Percentiles rank a stretch among this genome's conserved stretches.
Evolutionary conservation across 2,329 filamentous ascomycete species (phyloP).

Genomic region (Sclerotinia sclerotiorum): DNA sequence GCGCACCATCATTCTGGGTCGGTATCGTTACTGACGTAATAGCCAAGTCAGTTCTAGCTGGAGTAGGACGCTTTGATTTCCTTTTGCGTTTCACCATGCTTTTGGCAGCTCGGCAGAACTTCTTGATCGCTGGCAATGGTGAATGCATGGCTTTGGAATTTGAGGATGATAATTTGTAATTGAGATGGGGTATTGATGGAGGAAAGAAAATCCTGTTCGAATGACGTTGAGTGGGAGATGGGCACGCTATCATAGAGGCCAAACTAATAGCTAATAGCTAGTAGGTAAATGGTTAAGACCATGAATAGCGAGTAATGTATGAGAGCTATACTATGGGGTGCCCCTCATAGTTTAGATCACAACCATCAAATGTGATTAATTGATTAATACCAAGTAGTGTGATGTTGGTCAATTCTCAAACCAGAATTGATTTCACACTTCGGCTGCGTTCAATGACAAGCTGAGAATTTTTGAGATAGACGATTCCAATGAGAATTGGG

Average conservation of each 20-base stretch:
- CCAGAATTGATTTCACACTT: background rate
- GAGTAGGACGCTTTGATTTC: background rate
- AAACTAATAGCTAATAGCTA: background rate
- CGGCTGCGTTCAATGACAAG: background rate
- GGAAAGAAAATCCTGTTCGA: background rate
- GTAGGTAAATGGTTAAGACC: background rate
- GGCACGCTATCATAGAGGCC: background rate
- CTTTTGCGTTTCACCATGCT: background rate
- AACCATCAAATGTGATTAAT: background rate
- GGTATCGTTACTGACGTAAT: background rate
- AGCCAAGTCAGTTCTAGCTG: background rate
- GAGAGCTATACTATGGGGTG: background rate
- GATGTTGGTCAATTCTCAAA: background rate
- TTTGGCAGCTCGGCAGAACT: background rate
- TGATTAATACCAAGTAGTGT: background rate
- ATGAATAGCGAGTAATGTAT: background rate
- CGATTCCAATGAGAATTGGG: no score
- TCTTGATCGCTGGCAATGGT: background rate
- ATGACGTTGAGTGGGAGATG: background rate
- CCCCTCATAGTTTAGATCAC: background rate
- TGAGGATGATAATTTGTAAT: background rate
- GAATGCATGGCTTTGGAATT: background rate
- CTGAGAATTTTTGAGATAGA: background rate
- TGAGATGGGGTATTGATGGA: background rate
- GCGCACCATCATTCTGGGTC: background rate